Percentiles rank a stretch among this genome's conserved stretches.
Conservation (phyloP, 208 protist species). For the Crithidia fasciculata region DNA sequence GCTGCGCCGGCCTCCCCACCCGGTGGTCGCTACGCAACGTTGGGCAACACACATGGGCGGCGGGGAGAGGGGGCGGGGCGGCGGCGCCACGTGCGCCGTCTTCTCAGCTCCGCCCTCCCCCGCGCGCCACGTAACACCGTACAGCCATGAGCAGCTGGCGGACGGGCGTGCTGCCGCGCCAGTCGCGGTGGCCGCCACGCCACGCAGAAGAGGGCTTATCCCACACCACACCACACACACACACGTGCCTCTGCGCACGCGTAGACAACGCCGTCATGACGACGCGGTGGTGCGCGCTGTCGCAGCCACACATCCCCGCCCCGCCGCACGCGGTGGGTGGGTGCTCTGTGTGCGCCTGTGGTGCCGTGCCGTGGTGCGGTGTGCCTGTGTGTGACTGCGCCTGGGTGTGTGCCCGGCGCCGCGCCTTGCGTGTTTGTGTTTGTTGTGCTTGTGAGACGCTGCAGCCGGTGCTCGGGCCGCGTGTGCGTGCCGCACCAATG, state of each 20-base stretch:
- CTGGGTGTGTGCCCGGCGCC: not conserved
- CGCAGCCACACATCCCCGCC: constrained; percentile 8
- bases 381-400: not conserved
- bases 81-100: not conserved
- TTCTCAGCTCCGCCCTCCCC: not conserved
- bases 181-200: constrained; percentile 30
- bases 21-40: constrained; percentile 32
- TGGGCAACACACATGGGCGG: constrained; percentile 23
- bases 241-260: not conserved
- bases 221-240: not conserved
- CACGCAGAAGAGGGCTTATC: constrained; percentile 38
- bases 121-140: constrained; percentile 19
- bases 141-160: constrained; percentile 36
- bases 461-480: too few relatives aligned
- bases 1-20: constrained; percentile 30
- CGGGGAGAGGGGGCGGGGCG: too few relatives aligned
- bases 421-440: constrained; percentile 8
- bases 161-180: constrained; percentile 23
- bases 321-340: constrained; percentile 27
- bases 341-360: constrained; percentile 7
- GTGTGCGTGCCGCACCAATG: too few relatives aligned
- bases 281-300: constrained; percentile 37
- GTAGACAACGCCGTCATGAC: constrained; percentile 16
- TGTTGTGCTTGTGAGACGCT: too few relatives aligned
- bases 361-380: constrained; percentile 6